A percentile compares a stretch with the other conserved stretches of the same genome.
Conservation (phyloP, 805 yeast genomes). For the Dipodascopsis tothii region DNA sequence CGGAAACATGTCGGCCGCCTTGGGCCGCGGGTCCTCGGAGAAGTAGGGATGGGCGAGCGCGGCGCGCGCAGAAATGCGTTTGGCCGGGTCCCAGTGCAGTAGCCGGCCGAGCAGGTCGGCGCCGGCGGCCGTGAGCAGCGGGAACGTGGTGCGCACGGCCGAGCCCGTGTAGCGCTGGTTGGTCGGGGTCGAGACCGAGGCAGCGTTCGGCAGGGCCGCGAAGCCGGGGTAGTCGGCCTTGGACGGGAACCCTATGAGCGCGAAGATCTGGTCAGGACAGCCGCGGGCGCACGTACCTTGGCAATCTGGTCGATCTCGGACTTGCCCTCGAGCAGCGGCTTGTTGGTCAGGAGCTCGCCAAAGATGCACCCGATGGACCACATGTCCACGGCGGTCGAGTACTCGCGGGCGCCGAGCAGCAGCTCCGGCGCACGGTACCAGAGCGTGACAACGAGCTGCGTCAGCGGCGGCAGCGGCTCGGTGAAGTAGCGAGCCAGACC, state of each 20-base stretch:
- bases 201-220: constrained; percentile 28
- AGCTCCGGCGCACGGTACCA: constrained; percentile 51
- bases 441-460: constrained; percentile 40
- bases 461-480: constrained; percentile 20
- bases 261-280: constrained; percentile 33
- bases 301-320: constrained; percentile 42
- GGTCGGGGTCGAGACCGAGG: background rate
- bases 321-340: constrained; percentile 42
- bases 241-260: constrained; percentile 39
- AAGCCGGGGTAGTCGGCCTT: constrained; percentile 23
- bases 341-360: constrained; percentile 41
- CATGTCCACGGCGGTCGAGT: constrained; percentile 37
- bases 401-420: constrained; percentile 38
- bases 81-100: constrained; percentile 39
- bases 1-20: constrained; percentile 25
- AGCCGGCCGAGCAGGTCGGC: constrained; percentile 35
- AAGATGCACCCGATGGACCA: constrained; percentile 59
- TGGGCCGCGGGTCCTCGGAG: constrained; percentile 38
- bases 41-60: constrained; percentile 42
- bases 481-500: constrained; percentile 50
- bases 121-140: constrained; percentile 21
- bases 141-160: constrained; percentile 10
- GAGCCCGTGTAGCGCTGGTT: background rate
- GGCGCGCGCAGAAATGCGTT: constrained; percentile 40
- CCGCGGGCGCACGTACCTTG: constrained; percentile 3